Evolutionary conservation across 1,139 yeast genomes (phyloP), one percentile per base, ranked within the genome.

Genomic region (Saccharomyces hybrid): DNA sequence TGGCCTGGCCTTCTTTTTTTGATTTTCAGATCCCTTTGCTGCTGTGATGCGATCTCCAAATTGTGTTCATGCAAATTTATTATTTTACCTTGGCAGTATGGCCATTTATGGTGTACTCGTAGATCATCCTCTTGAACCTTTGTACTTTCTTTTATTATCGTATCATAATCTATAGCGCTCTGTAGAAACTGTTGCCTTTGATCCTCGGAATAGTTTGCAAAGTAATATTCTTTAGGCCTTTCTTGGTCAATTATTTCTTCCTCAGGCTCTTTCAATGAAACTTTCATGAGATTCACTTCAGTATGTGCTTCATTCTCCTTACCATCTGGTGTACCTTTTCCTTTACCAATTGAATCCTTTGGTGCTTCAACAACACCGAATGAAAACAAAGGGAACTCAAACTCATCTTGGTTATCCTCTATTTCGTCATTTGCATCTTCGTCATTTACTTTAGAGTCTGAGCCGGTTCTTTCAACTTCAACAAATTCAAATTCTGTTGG

Each of bases 311-410:
- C 64, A 23, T 62, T 68, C 25, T 57, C 63, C 3, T 62, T 59
- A 11, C 58, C 60, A n/a, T 64, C 68, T 46, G 41, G 27, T 26
- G 16, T 13, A 9, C 27, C 20, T 11, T 32, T 26, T 0, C 51
- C 57, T 3, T 60, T 58, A 2, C 59, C 56, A 9, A 57, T 53
- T 9, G 58, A 52, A 6, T 13, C 41, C 50, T 7, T 52, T 55
- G 49, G 6, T 7, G 57, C 50, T 8, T 57, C 59, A 1, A 68
- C 59, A 1, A 59, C 64, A 23, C 67, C 71, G 50, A 67, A 62
- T 0, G 76, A 71, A 58, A 83, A 83, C 47, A 83, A 67, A 1
- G 86, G 87, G 65, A 82, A 83, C 34, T 76, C 83, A 66, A 76
- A 80, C 61, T 78, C 83, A 2, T 76, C 79, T 0, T 65, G 67